Conservation (phyloP, 2,329 filamentous ascomycete genomes). For the Penicillium palitans region DNA sequence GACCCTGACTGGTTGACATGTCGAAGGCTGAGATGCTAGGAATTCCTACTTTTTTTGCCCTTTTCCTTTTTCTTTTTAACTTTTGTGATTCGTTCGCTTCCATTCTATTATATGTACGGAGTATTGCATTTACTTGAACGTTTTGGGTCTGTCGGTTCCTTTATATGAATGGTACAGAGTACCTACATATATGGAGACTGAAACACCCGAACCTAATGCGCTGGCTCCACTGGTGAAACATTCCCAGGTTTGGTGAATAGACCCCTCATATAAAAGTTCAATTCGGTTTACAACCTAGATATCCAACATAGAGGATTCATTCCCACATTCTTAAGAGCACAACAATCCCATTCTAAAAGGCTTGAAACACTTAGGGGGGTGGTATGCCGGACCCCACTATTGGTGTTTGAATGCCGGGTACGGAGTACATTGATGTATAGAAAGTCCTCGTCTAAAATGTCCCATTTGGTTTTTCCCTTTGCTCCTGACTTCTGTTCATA, state of each 20-base stretch:
- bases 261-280: neutral
- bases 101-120: neutral
- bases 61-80: neutral
- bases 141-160: constrained; percentile 5
- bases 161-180: no score
- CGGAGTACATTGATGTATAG: neutral
- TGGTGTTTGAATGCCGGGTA: neutral
- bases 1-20: neutral
- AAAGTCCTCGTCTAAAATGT: neutral
- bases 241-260: constrained; percentile 17
- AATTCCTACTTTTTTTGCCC: neutral
- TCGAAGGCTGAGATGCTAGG: neutral
- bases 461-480: neutral
- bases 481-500: neutral
- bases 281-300: neutral
- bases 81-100: neutral
- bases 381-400: constrained; percentile 1
- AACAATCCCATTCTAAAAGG: constrained; percentile 1
- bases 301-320: constrained; percentile 1
- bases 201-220: constrained; percentile 22
- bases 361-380: neutral
- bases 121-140: neutral
- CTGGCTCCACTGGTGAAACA: constrained; percentile 21
- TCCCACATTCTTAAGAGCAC: constrained; percentile 19
- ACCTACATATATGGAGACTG: neutral